A percentile compares a stretch with the other conserved stretches of the same genome.
phyloP scores from a whole-genome alignment of 257 asterid genomes.

The Penstemon eatonii region DNA sequence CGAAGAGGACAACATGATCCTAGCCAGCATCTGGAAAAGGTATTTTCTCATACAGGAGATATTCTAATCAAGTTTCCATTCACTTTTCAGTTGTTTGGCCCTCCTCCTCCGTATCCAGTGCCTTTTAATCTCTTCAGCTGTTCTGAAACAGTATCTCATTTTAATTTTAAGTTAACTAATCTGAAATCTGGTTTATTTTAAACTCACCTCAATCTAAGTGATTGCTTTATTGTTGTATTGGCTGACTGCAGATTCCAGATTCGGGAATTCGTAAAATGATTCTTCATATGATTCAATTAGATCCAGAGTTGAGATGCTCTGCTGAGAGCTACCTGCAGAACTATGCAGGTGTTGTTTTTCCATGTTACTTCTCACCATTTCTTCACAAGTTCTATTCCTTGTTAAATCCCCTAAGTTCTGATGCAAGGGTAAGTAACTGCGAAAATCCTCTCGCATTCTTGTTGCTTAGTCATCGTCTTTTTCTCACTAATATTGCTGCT shows the following conservation, averaged over 20 bases:
- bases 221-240: conserved; percentile 22
- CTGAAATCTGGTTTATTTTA: background rate
- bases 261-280: conserved; percentile 96
- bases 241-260: conserved; percentile 81
- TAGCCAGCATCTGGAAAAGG: conserved; percentile 95
- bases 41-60: conserved; percentile 29
- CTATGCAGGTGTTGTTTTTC: conserved; percentile 83
- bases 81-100: background rate
- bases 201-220: conserved; percentile 23
- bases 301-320: conserved; percentile 81
- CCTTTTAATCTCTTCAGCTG: conserved; percentile 17
- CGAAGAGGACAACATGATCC: conserved; percentile 99
- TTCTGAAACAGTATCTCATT: conserved; percentile 20
- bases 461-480: conserved; percentile 16
- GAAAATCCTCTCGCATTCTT: conserved; percentile 14
- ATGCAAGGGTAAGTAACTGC: conserved; percentile 78
- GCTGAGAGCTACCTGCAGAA: conserved; percentile 92
- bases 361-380: conserved; percentile 91
- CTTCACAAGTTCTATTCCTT: conserved; percentile 90
- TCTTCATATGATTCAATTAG: conserved; percentile 97
- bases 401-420: conserved; percentile 85
- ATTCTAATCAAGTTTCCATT: conserved; percentile 14
- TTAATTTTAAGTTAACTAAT: conserved; percentile 5
- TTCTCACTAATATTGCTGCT: conserved; percentile 30
- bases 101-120: conserved; percentile 3